Percentiles rank a stretch among this genome's conserved stretches.
Conservation (phyloP, 192 early-diverging fungal genomes). For the Mortierella antarctica region DNA sequence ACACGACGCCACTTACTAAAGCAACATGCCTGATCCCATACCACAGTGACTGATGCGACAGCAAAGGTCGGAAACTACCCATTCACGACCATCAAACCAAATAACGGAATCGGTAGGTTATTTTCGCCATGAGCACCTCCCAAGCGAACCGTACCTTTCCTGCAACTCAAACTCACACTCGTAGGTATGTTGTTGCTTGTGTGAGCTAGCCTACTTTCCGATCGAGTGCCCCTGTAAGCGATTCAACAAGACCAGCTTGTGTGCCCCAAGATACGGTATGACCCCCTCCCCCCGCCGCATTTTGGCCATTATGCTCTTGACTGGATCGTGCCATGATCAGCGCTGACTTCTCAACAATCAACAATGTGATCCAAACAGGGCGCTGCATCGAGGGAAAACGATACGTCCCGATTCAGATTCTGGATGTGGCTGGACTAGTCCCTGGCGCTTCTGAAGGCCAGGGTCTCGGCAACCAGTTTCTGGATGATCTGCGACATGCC, state of each 20-base stretch:
- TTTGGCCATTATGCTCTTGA: not conserved
- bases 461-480: slow-evolving; percentile 83
- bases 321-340: not conserved
- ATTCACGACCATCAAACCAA: slow-evolving; percentile 89
- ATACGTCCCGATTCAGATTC: slow-evolving; percentile 74
- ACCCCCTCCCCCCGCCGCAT: not conserved
- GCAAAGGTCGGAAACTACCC: slow-evolving; percentile 88
- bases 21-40: not conserved
- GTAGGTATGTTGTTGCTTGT: not conserved
- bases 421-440: slow-evolving; percentile 88
- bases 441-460: slow-evolving; percentile 82
- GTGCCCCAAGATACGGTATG: slow-evolving; percentile 79
- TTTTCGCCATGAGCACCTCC: not conserved
- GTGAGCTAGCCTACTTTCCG: slow-evolving; percentile 67
- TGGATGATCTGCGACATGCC: slow-evolving; percentile 83
- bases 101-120: slow-evolving; percentile 70
- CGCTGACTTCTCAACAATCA: not conserved
- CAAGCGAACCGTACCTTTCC: not conserved
- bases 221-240: slow-evolving; percentile 77
- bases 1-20: too few relatives aligned
- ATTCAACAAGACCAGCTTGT: slow-evolving; percentile 62
- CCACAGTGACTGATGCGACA: slow-evolving; percentile 76
- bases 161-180: not conserved
- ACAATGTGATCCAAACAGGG: slow-evolving; percentile 41
- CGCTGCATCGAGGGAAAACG: slow-evolving; percentile 74